These are phyloP conservation scores for Colletotrichum navitas DNA, from an alignment of 2,329 filamentous ascomycete species.

Conservation along the genomic window DNA sequence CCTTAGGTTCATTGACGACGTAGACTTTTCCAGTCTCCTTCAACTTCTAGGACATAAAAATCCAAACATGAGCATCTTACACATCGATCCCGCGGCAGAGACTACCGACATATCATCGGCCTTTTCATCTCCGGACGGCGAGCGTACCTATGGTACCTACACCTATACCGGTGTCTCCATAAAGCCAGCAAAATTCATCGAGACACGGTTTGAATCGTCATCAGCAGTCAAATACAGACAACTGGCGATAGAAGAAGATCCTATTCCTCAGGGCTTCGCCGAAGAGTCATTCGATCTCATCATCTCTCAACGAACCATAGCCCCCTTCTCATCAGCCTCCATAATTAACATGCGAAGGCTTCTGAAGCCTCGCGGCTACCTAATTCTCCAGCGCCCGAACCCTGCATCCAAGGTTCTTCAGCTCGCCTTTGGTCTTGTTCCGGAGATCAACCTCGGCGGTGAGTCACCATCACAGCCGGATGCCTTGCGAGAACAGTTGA, in stretches of 20 bases:
- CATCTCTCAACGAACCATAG: neutral
- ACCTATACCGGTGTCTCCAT: conserved; percentile 48
- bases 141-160: conserved; percentile 40
- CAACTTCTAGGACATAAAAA: conserved; percentile 45
- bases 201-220: neutral
- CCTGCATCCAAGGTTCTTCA: conserved; percentile 8
- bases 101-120: neutral
- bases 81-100: conserved; percentile 9
- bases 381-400: conserved; percentile 23
- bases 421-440: conserved; percentile 7
- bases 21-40: conserved; percentile 17
- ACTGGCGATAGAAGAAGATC: conserved; percentile 49
- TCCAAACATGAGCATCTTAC: conserved; percentile 36
- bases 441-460: neutral
- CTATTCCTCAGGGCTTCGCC: conserved; percentile 41
- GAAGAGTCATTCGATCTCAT: conserved; percentile 49
- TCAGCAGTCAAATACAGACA: neutral
- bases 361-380: conserved; percentile 9
- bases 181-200: conserved; percentile 29
- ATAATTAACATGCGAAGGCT: conserved; percentile 29
- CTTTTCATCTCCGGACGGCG: neutral
- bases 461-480: neutral
- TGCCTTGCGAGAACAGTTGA: neutral
- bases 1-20: neutral
- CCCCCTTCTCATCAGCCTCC: neutral